A percentile compares a stretch with the other conserved stretches of the same genome.
phyloP scores from a whole-genome alignment of 2,329 filamentous ascomycete species.

The Metarhizium humberi region DNA sequence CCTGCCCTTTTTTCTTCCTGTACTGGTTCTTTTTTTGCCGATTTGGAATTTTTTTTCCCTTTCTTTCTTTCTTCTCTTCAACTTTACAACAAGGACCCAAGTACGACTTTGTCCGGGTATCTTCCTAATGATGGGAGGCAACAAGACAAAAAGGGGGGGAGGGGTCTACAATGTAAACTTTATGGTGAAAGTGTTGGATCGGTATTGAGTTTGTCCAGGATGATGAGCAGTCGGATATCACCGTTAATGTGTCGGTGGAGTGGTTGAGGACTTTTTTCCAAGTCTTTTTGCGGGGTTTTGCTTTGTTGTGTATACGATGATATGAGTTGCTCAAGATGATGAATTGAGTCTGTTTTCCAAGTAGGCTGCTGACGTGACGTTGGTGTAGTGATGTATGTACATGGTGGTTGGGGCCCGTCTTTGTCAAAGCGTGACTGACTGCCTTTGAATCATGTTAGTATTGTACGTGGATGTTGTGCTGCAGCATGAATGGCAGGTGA shows the following conservation, averaged over 20 bases:
- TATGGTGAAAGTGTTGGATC: neutral
- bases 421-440: too few relatives aligned
- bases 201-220: neutral
- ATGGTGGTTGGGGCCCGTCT: too few relatives aligned
- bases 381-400: too few relatives aligned
- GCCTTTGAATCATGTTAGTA: too few relatives aligned
- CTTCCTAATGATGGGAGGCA: neutral
- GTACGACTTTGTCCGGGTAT: neutral
- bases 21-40: neutral
- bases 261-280: slow-evolving; percentile 10
- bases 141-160: neutral
- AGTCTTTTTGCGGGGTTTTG: slow-evolving; percentile 2
- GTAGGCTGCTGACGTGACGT: too few relatives aligned
- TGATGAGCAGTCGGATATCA: too few relatives aligned
- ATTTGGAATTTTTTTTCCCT: neutral
- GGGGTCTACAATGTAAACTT: neutral
- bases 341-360: slow-evolving; percentile 5
- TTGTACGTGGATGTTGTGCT: too few relatives aligned
- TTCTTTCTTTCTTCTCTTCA: neutral
- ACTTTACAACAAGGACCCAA: neutral
- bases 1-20: slow-evolving; percentile 1
- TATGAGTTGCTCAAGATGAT: slow-evolving; percentile 16
- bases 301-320: slow-evolving; percentile 15
- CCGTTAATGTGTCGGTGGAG: too few relatives aligned
- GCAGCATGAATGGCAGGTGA: too few relatives aligned